Percentiles rank a stretch among this genome's conserved stretches.
These are phyloP conservation scores for Entomophthora muscae DNA, from an alignment of 371 early-diverging fungal genomes.

Conservation along the genomic window DNA sequence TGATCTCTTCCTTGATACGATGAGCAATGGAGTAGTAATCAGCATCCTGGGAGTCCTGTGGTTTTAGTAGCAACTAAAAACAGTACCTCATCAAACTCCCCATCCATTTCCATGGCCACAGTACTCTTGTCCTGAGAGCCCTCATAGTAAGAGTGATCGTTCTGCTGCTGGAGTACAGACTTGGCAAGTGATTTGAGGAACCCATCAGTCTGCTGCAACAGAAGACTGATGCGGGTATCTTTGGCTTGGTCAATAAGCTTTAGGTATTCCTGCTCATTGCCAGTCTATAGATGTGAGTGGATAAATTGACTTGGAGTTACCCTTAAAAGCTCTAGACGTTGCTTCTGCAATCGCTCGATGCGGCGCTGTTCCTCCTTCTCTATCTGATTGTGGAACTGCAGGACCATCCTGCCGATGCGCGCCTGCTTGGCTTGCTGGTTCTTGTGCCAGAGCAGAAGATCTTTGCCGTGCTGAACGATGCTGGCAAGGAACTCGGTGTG, in stretches of 20 bases:
- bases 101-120: slow-evolving; percentile 19
- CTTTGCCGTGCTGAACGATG: slow-evolving; percentile 56
- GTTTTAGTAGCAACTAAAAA: slow-evolving; percentile 21
- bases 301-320: too few relatives aligned
- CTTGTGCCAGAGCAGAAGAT: slow-evolving; percentile 48
- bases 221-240: slow-evolving; percentile 76
- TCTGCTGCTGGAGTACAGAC: slow-evolving; percentile 64
- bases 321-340: slow-evolving; percentile 86
- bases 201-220: slow-evolving; percentile 71
- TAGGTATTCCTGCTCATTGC: slow-evolving; percentile 90
- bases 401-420: slow-evolving; percentile 56
- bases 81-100: too few relatives aligned
- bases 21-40: slow-evolving; percentile 83
- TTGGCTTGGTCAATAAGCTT: slow-evolving; percentile 84
- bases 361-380: slow-evolving; percentile 85
- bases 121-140: slow-evolving; percentile 9
- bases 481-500: slow-evolving; percentile 55
- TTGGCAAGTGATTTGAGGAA: slow-evolving; percentile 64
- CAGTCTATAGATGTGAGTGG: too few relatives aligned
- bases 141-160: slow-evolving; percentile 29
- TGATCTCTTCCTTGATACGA: slow-evolving; percentile 52
- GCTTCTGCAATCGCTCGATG: slow-evolving; percentile 57
- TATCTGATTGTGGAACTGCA: slow-evolving; percentile 54
- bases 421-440: slow-evolving; percentile 38
- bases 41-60: slow-evolving; percentile 26